Evolutionary conservation across 306 rosid genomes (phyloP).

Genomic region (Fragaria ananassa): DNA sequence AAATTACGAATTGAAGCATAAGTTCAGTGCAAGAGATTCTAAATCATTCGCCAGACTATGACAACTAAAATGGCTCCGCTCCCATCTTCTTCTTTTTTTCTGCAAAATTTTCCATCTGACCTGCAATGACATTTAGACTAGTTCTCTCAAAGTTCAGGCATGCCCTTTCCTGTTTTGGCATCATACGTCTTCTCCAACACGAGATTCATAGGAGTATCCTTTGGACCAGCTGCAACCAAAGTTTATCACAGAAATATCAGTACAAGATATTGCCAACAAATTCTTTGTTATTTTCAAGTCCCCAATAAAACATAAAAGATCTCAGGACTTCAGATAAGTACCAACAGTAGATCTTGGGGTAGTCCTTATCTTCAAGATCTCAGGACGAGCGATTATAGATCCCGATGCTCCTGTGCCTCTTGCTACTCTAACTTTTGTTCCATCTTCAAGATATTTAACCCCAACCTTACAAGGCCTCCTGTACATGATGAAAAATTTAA

Average conservation of each 20-base stretch:
- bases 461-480: conserved; percentile 92
- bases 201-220: conserved; percentile 72
- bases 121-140: background rate
- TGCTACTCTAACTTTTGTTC: conserved; percentile 82
- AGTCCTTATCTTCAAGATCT: conserved; percentile 80
- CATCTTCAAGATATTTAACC: conserved; percentile 81
- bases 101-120: conserved; percentile 3
- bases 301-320: background rate
- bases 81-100: background rate
- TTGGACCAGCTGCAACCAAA: conserved; percentile 73
- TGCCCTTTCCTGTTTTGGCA: conserved; percentile 77
- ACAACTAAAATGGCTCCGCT: background rate
- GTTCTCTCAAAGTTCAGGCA: conserved; percentile 69
- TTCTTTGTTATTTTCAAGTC: background rate
- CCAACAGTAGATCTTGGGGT: conserved; percentile 82
- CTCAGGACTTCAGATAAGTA: conserved; percentile 32
- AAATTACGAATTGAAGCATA: background rate
- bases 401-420: conserved; percentile 81
- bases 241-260: conserved; percentile 6
- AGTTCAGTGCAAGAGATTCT: background rate
- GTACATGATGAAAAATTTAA: conserved; percentile 33
- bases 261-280: background rate
- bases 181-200: conserved; percentile 79
- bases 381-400: conserved; percentile 86
- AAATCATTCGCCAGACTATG: background rate